Base-by-base conservation (phyloP, 805 yeast species). In the Schwanniomyces occidentalis region DNA sequence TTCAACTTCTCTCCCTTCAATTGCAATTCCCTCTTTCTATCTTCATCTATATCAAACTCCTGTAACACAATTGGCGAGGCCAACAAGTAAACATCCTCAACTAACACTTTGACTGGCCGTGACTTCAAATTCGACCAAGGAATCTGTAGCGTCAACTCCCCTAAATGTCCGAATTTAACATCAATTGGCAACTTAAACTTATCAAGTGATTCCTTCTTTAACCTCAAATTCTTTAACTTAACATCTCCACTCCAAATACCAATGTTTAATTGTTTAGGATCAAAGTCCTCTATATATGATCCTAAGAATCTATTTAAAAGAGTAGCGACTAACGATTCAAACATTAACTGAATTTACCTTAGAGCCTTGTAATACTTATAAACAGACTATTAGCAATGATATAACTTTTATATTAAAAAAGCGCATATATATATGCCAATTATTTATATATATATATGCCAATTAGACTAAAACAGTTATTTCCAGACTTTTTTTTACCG, bases 241-340 rank as follows among this genome's bases (percentile, higher is more conserved):
- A 90, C 98, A 67, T 93, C 98, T 23, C 99, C 99, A 51, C 89
- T 79, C 96, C 98, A 90, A 21, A 93, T 89, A 4, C 98, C 99
- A 36, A 93, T 90, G 49, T 93, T 90, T 51, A 93, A 67, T 54
- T 93, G 96, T 47, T 85, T 86, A 12, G 98, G 89, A 63, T 93
- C 99, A 59, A 93, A 93, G 61, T 95, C 86, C 63, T 95, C 95
- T 31, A 91, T 89, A 58, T 89, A 88, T 19, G 78, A 70, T 2
- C 88, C 88, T 27, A 81, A 56, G 39, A 80, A 71, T 44, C 83
- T 54, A 53, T 81, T 81, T 40, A 81, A 66, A 24, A 81, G 65
- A 27, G 73, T 72, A 10, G 87, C 85, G 9, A 78, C 85, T 15
- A 81, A 57, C 2, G 84, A 78, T 52, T 80, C 87, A 49, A 80